phyloP scores from a whole-genome alignment of 805 yeast genomes.

The Teunomyces panamensis region DNA sequence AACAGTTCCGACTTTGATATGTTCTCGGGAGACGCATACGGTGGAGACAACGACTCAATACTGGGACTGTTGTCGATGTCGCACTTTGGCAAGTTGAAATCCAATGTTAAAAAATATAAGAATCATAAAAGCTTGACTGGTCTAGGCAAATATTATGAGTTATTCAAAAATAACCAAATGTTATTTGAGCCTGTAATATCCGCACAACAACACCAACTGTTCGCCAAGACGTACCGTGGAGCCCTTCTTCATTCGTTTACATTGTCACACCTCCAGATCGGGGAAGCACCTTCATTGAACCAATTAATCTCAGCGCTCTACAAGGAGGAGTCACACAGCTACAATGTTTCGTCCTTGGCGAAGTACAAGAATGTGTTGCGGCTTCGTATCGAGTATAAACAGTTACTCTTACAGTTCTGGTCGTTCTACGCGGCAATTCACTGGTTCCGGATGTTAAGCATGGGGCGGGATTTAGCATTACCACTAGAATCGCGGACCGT shows the following conservation, averaged over 20 bases:
- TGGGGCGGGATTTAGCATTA: constrained; percentile 33
- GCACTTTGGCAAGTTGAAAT: constrained; percentile 17
- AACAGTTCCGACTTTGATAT: constrained; percentile 12
- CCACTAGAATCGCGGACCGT: constrained; percentile 27
- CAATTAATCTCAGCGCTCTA: constrained; percentile 21
- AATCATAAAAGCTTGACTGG: constrained; percentile 13
- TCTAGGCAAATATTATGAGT: constrained; percentile 17
- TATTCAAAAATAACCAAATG: constrained; percentile 27
- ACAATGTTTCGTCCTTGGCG: constrained; percentile 18
- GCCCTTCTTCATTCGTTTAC: constrained; percentile 25
- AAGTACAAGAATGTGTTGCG: constrained; percentile 35
- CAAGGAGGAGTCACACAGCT: constrained; percentile 18
- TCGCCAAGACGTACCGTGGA: constrained; percentile 21
- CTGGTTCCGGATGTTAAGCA: constrained; percentile 34
- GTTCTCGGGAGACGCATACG: constrained; percentile 29
- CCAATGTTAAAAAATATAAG: constrained; percentile 15
- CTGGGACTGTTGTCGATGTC: constrained; percentile 3
- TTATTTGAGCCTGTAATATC: constrained; percentile 38
- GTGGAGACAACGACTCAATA: constrained; percentile 13
- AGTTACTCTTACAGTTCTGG: constrained; percentile 40
- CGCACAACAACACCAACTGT: constrained; percentile 11
- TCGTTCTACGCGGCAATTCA: constrained; percentile 36
- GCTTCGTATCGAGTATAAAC: constrained; percentile 37
- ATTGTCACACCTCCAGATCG: constrained; percentile 27
- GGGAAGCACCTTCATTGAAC: constrained; percentile 35